A percentile compares a stretch with the other conserved stretches of the same genome.
These are phyloP conservation scores for Phytophthora nicotianae DNA, from an alignment of 352 stramenopile genomes.

Conservation along the genomic window DNA sequence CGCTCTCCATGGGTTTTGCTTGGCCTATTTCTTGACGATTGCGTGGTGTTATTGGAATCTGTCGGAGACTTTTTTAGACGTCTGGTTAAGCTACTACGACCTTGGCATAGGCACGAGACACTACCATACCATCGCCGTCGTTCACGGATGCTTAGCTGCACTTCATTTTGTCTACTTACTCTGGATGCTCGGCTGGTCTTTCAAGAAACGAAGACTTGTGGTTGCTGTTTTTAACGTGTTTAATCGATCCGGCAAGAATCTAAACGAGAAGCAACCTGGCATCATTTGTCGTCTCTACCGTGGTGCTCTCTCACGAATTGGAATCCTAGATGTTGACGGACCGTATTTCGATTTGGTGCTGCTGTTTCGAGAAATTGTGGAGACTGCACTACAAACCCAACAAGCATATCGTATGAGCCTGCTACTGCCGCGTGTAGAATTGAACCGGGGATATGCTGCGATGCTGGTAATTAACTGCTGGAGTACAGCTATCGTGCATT, in stretches of 20 bases:
- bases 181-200: conserved; percentile 31
- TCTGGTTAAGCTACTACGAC: conserved; percentile 15
- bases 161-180: conserved; percentile 19
- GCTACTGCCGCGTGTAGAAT: conserved; percentile 14
- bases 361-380: conserved; percentile 29
- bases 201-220: conserved; percentile 26
- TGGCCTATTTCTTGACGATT: conserved; percentile 14
- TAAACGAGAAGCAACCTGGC: neutral
- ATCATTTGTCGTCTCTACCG: conserved; percentile 9
- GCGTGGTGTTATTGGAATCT: conserved; percentile 27
- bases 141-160: conserved; percentile 17
- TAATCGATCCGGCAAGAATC: neutral
- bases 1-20: conserved; percentile 15
- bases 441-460: conserved; percentile 29
- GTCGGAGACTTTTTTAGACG: conserved; percentile 8
- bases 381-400: conserved; percentile 28
- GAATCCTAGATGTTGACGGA: conserved; percentile 17
- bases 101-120: conserved; percentile 13
- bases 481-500: conserved; percentile 26
- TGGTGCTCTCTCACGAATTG: conserved; percentile 13
- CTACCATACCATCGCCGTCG: conserved; percentile 15
- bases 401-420: conserved; percentile 39
- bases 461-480: conserved; percentile 38
- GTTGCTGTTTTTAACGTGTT: conserved; percentile 21
- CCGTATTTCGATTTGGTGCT: conserved; percentile 27